Conservation (phyloP, 306 rosid genomes). For the Oxytropis ochrocephala region DNA sequence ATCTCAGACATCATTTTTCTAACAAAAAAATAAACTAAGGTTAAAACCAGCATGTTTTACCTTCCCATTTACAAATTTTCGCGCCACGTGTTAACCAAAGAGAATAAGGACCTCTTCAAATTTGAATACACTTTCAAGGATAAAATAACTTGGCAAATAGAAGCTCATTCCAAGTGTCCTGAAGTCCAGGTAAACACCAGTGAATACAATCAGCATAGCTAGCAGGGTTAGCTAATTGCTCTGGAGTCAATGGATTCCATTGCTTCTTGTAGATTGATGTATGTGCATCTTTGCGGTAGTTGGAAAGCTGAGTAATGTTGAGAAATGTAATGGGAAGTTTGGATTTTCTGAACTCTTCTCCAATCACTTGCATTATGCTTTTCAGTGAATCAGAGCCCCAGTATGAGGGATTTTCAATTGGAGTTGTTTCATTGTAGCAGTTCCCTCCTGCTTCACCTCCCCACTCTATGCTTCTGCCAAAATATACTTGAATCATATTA, state of each 20-base stretch:
- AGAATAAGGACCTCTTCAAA: background rate
- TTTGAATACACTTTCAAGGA: slow-evolving; percentile 27
- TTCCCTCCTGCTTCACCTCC: slow-evolving; percentile 60
- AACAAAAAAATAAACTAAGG: background rate
- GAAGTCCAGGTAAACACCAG: slow-evolving; percentile 98
- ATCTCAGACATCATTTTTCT: background rate
- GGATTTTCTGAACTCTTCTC: slow-evolving; percentile 53
- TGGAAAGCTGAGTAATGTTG: slow-evolving; percentile 82
- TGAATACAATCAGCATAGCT: slow-evolving; percentile 86
- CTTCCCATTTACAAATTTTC: background rate
- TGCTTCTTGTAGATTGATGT: slow-evolving; percentile 91
- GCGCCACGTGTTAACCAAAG: background rate
- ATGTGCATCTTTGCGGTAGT: slow-evolving; percentile 80
- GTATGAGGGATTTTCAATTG: slow-evolving; percentile 56
- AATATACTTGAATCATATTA: background rate
- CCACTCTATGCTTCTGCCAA: slow-evolving; percentile 79
- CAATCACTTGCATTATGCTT: slow-evolving; percentile 73
- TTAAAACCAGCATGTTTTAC: background rate
- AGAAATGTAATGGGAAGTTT: slow-evolving; percentile 65
- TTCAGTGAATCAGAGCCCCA: slow-evolving; percentile 74
- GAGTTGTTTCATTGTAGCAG: slow-evolving; percentile 84
- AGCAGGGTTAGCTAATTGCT: slow-evolving; percentile 72
- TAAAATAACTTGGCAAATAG: slow-evolving; percentile 64
- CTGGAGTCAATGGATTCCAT: slow-evolving; percentile 65
- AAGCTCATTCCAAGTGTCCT: slow-evolving; percentile 97